These are phyloP conservation scores for Plasmopara halstedii DNA, from an alignment of 352 stramenopile genomes.

Conservation along the genomic window DNA sequence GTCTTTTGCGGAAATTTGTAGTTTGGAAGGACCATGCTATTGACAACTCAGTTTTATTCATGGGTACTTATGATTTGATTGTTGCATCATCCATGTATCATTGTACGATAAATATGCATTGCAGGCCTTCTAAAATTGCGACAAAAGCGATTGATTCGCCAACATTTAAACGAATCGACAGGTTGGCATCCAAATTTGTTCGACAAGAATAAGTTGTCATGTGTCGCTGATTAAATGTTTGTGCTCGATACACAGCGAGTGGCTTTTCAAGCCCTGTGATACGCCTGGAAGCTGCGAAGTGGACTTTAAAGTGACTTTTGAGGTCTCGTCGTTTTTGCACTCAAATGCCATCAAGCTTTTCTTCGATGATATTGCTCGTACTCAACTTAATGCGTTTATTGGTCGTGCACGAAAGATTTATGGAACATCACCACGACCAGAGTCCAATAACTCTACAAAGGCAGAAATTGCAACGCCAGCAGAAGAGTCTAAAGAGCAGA, in stretches of 20 bases:
- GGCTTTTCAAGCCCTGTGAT: conserved; percentile 47
- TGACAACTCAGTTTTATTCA: neutral
- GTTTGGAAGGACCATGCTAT: neutral
- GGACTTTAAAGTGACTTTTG: conserved; percentile 75
- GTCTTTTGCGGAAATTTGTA: neutral
- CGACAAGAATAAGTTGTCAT: conserved; percentile 2
- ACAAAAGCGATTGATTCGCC: conserved; percentile 75
- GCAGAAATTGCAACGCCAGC: neutral
- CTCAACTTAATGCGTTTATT: conserved; percentile 79
- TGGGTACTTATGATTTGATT: too few relatives aligned
- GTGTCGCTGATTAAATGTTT: neutral
- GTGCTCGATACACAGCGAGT: conserved; percentile 38
- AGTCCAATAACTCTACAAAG: conserved; percentile 5
- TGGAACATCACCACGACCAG: conserved; percentile 13
- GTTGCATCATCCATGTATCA: neutral
- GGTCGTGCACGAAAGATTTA: conserved; percentile 51
- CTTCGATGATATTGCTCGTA: conserved; percentile 77
- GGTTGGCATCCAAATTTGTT: conserved; percentile 17
- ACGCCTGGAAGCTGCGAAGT: conserved; percentile 57
- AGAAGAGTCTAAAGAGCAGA: conserved; percentile 1
- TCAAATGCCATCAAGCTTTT: conserved; percentile 77
- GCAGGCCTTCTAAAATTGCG: conserved; percentile 59
- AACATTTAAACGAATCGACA: conserved; percentile 83
- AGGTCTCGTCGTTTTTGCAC: conserved; percentile 74
- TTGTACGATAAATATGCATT: neutral